Base-by-base conservation (phyloP, 768 basidiomycete species). In the Cantharellus cinnabarinus region DNA sequence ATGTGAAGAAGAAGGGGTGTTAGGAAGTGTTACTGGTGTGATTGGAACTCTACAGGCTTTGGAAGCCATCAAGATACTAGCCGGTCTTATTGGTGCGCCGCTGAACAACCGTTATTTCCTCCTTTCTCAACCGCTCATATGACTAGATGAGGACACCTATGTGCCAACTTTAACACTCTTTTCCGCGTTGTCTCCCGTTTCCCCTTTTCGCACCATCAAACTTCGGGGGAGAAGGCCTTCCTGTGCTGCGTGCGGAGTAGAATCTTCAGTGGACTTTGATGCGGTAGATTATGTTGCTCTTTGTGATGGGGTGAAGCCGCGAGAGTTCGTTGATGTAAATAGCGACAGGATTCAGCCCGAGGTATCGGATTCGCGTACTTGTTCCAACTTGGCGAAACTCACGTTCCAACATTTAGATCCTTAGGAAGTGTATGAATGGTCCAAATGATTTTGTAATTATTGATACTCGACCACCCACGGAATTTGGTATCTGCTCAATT, bases 11-110 rank as follows among this genome's bases (percentile, higher is more conserved):
- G 74, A 81, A 3, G 93, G 94, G 1, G 82, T 98, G 3, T 71
- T 95, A 54, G 94, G 94, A 3, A 81, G 76, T 0, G 89, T 95
- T 1, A 88, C 89, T 0, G 94, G 94, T 1, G 73, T 89, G 55
- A 87, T 97, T 50, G 93, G 93, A 3, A 84, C 80, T 62, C 69
- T 93, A 66, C 91, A 95, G 73, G 93, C 93, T 3, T 68, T 89
- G 41, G 90, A 95, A 70, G 76, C 88, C 1, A 80, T 94, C 70
- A 89, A 87, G 70, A 75, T 88, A 57, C 72, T 89, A 48, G 73
- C 75, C 0, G 86, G 81, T 3, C 66, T 82, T 41, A 79, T 82
- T 64, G 81, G 85, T 83, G 65, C 7, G 15, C 10, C 53, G 44
- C 29, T 57, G 3, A 7, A 20, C 7, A 20, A n/a, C 14, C 5